These are phyloP conservation scores for Metschnikowia baotianmanensis DNA, from an alignment of 805 yeast species.

Conservation along the genomic window DNA sequence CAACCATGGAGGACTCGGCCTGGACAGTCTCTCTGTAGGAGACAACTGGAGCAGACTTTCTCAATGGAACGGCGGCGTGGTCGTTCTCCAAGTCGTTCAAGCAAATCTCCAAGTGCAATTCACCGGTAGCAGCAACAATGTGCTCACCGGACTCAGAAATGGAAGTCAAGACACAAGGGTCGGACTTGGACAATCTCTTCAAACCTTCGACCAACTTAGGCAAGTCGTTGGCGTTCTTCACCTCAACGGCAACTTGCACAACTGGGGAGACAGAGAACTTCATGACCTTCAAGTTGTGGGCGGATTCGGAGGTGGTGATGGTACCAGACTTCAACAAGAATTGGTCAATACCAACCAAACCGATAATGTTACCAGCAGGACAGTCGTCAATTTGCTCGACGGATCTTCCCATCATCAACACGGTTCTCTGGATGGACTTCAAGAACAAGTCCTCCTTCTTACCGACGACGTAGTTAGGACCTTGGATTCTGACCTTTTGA, in stretches of 20 bases:
- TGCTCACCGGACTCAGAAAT: slow-evolving; percentile 98
- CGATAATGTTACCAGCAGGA: slow-evolving; percentile 99
- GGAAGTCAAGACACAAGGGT: slow-evolving; percentile 91
- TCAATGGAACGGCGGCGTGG: slow-evolving; percentile 99
- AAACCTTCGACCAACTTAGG: slow-evolving; percentile 99
- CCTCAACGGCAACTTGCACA: slow-evolving; percentile 99
- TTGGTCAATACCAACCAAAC: slow-evolving; percentile 99
- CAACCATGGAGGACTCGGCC: slow-evolving; percentile 90
- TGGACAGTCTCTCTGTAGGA: slow-evolving; percentile 98
- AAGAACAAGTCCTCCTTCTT: slow-evolving; percentile 96
- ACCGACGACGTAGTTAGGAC: slow-evolving; percentile 99
- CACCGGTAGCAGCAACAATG: slow-evolving; percentile 99
- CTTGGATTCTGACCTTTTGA: slow-evolving; percentile 99
- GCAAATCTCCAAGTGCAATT: slow-evolving; percentile 98
- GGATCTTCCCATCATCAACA: slow-evolving; percentile 98
- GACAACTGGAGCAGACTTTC: slow-evolving; percentile 96
- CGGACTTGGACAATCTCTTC: slow-evolving; percentile 99
- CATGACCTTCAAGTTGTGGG: slow-evolving; percentile 99
- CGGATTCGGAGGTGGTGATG: slow-evolving; percentile 90
- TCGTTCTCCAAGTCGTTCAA: slow-evolving; percentile 93
- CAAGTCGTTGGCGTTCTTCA: slow-evolving; percentile 98
- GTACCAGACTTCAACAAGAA: slow-evolving; percentile 99
- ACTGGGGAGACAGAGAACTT: slow-evolving; percentile 99
- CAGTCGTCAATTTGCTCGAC: slow-evolving; percentile 98
- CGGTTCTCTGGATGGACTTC: slow-evolving; percentile 98